A percentile compares a stretch with the other conserved stretches of the same genome.
phyloP scores from a whole-genome alignment of 768 basidiomycete genomes.

The Boletus speciosus region DNA sequence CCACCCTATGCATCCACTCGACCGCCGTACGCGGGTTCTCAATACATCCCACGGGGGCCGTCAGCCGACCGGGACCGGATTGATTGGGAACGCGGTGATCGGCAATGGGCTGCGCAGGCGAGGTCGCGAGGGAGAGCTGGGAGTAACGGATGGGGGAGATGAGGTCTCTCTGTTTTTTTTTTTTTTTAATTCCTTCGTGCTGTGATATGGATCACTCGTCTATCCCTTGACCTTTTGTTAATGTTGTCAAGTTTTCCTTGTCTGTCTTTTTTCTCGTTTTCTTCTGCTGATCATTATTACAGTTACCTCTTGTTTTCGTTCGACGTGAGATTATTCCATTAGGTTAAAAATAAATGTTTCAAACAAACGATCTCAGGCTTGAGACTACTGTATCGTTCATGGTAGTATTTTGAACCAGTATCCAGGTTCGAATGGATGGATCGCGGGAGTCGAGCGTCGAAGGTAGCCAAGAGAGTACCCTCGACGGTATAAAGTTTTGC shows the following conservation, averaged over 20 bases:
- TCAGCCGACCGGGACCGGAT: slow-evolving; percentile 49
- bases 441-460: background rate
- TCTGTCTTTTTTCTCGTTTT: background rate
- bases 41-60: slow-evolving; percentile 47
- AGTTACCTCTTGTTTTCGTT: slow-evolving; percentile 16
- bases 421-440: background rate
- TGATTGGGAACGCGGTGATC: slow-evolving; percentile 46
- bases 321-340: slow-evolving; percentile 6
- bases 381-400: background rate
- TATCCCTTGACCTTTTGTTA: background rate
- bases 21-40: slow-evolving; percentile 27
- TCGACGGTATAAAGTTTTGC: slow-evolving; percentile 19
- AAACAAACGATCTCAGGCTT: background rate
- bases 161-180: background rate
- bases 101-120: slow-evolving; percentile 29
- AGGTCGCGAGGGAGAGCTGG: slow-evolving; percentile 33
- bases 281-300: slow-evolving; percentile 33
- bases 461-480: background rate
- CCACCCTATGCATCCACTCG: slow-evolving; percentile 14
- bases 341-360: slow-evolving; percentile 7
- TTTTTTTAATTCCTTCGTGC: slow-evolving; percentile 7
- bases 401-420: background rate
- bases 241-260: background rate
- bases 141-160: slow-evolving; percentile 37
- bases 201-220: slow-evolving; percentile 8